Percentiles rank a stretch among this genome's conserved stretches.
Conservation (phyloP, 441 rosid genomes). For the Gossypium schwendimanii region DNA sequence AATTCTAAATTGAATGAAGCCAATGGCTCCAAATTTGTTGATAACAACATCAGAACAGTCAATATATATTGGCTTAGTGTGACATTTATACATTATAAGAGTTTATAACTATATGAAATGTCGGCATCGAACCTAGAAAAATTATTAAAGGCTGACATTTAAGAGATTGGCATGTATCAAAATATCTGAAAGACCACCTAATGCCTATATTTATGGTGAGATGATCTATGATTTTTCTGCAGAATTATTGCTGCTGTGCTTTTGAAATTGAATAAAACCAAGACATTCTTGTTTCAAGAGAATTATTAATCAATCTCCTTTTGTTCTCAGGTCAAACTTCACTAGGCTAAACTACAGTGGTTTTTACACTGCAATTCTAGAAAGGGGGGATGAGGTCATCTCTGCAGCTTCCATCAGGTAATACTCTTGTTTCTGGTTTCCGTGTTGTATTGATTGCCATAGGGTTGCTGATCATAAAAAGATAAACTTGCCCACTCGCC, state of each 20-base stretch:
- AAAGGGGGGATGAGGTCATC: constrained; percentile 76
- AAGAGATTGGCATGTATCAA: background rate
- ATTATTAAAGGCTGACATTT: background rate
- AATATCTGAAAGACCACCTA: background rate
- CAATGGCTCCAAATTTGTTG: background rate
- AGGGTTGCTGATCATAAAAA: background rate
- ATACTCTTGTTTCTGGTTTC: background rate
- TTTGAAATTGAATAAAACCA: background rate
- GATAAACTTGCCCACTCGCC: background rate
- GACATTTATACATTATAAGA: background rate
- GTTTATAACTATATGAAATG: background rate
- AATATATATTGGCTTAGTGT: constrained; percentile 1
- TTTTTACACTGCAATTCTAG: constrained; percentile 73
- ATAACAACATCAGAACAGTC: background rate
- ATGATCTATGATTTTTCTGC: background rate
- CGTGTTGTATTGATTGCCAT: background rate
- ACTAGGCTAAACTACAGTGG: constrained; percentile 64
- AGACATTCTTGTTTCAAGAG: background rate
- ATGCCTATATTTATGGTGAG: background rate
- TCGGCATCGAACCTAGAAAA: background rate
- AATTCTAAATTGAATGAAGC: background rate
- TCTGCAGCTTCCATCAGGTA: constrained; percentile 90
- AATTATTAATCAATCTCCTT: constrained; percentile 15
- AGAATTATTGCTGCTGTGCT: background rate
- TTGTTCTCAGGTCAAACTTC: constrained; percentile 64